Conservation (phyloP, 2,329 filamentous ascomycete species). For the Fusarium verrucosum region DNA sequence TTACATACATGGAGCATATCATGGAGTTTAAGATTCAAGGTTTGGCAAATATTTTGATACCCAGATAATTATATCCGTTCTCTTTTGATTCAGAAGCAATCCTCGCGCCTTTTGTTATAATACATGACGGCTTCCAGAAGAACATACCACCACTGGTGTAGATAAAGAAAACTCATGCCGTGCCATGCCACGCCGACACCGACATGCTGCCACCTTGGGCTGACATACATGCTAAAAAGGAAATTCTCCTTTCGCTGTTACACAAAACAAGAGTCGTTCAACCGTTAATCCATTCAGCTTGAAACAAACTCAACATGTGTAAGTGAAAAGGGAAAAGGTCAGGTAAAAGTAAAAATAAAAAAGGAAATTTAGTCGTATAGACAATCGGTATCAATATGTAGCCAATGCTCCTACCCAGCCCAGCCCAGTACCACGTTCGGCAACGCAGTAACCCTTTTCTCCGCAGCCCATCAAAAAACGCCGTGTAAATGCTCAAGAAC, state of each 20-base stretch:
- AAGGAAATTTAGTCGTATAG: conserved; percentile 27
- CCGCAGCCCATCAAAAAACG: conserved; percentile 39
- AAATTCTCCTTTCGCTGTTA: conserved; percentile 3
- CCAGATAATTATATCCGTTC: conserved; percentile 16
- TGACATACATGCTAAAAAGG: conserved; percentile 15
- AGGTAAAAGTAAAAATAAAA: no score
- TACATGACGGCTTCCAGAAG: conserved; percentile 6
- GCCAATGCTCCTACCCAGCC: conserved; percentile 35
- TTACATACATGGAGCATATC: not conserved
- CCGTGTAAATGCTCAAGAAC: conserved; percentile 47
- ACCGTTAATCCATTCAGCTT: not conserved
- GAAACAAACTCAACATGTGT: not conserved
- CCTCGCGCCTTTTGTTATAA: conserved; percentile 5
- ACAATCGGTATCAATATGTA: conserved; percentile 42
- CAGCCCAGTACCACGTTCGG: conserved; percentile 30
- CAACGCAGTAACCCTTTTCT: conserved; percentile 35
- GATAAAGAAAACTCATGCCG: conserved; percentile 29
- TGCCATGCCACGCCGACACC: conserved; percentile 1
- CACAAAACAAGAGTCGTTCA: not conserved
- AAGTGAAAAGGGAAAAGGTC: not conserved
- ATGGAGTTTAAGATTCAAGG: not conserved
- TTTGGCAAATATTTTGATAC: conserved; percentile 3
- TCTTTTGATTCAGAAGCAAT: conserved; percentile 9
- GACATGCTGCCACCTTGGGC: conserved; percentile 27
- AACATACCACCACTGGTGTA: not conserved